Base-by-base conservation (phyloP, 345 rosid species). In the Physaria fendleri region DNA sequence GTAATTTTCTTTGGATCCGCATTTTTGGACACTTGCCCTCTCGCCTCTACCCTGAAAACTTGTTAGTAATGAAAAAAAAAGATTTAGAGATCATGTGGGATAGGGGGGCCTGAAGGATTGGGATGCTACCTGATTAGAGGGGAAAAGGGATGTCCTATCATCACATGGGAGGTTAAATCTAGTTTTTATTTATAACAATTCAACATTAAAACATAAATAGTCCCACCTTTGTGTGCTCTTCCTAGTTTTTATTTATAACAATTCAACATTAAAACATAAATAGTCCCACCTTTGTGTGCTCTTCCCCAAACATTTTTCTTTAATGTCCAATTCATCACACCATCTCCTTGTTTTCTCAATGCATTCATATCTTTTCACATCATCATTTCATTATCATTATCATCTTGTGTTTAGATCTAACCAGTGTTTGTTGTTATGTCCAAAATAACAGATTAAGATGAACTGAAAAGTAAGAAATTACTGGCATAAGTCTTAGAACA, bases 91-190 rank as follows among this genome's bases (percentile, higher is more conserved):
- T 69, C 74, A 62, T 23, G 74, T 62, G 68, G 62, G 64, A 62
- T n/a, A n/a, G n/a, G 58, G 29, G 59, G 40, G 66, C 66, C 47
- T 59, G 66, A 59, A 50, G 72, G 37, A 67, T 67, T 52, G 53
- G 55, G 49, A 44, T 61, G 73, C 74, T 69, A 64, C 74, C 64
- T 55, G 39, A 62, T 62, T 70, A 62, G 69, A 62, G 33, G 59
- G 61, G 45, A 5, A 17, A 46, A 62, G 34, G 38, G 44, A 40
- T 56, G 74, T 69, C 74, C 14, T 62, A 32, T 69, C 74, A 69
- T 62, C 74, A 56, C 74, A 69, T 69, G 74, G 69, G 56, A 39
- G 59, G 69, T 40, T 62, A 62, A 46, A 51, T 7, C 43, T 48
- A 9, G 29, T 47, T 56, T 59, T 38, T 60, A 55, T 15, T 61